Evolutionary conservation across 352 stramenopile species (phyloP), one percentile per base, ranked within the genome.

Genomic region (Phytophthora vignae): DNA sequence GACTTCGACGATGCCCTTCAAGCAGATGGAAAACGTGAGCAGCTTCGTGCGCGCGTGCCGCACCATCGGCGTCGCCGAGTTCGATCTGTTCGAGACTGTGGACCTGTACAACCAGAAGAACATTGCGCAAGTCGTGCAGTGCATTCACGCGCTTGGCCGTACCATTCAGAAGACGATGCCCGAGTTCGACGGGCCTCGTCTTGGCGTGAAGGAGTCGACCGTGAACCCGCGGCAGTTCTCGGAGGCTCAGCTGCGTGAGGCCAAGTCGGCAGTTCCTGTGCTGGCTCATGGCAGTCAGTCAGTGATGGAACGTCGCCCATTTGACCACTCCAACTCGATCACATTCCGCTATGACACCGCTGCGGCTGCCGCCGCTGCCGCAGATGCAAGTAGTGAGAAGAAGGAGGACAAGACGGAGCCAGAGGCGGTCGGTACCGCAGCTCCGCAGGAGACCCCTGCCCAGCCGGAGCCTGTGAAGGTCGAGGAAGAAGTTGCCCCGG

Each of bases 21-120:
- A 95, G 79, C 90, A 96, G 66, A 97, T 97, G 90, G 91, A 98
- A 67, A 98, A 98, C 69, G 82, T 97, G 53, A 90, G 78, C 8
- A 77, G 70, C 57, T 98, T 97, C 59, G 67, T 98, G 22, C 87
- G 83, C 19, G 90, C 85, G 2, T 96, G 88, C 57, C 83, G 91
- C n/a, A 67, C 67, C 0, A 70, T 97, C 46, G 90, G 91, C n/a
- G 93, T 97, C 15, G 76, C 85, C 1, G 88, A 97, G 69, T 93
- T 94, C 64, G 91, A 97, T 69, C 72, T 97, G n/a, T 98, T 97
- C 55, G 91, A 97, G 73, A 97, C 92, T 1, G 86, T 97, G 12
- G 92, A 97, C 49, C 71, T 98, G 14, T 97, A 88, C 63, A 91
- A 97, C 64, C 83, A 88, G 21, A 97, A 97, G 73, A 95, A 97